phyloP scores from a whole-genome alignment of 208 protist genomes.

The Crithidia bombi region DNA sequence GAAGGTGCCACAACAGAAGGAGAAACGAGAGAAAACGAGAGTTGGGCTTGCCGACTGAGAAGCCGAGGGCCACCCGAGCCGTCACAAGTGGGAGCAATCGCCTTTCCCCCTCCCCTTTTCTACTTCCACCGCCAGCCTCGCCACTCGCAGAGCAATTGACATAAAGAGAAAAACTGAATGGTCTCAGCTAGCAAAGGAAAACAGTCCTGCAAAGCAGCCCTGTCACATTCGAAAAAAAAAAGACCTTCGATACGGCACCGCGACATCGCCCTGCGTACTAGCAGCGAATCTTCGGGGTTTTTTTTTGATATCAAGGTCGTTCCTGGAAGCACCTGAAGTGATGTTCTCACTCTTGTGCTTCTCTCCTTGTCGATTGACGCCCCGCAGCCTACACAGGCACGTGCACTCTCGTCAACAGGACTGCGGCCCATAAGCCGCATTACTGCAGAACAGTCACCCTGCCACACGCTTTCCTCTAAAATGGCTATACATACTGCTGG shows the following conservation, averaged over 20 bases:
- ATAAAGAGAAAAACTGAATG: slow-evolving; percentile 20
- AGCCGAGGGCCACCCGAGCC: background rate
- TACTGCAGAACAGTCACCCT: too few species aligned
- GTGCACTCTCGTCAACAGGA: background rate
- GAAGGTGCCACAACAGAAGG: too few species aligned
- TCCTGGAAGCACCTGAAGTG: background rate
- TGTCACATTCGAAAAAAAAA: slow-evolving; percentile 16
- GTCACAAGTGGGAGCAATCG: background rate
- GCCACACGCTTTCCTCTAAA: too few species aligned
- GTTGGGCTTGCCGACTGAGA: background rate
- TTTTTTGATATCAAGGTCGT: too few species aligned
- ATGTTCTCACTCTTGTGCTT: too few species aligned
- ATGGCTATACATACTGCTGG: too few species aligned
- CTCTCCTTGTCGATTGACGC: background rate
- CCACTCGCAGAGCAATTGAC: background rate
- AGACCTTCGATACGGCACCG: background rate
- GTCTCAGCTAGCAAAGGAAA: too few species aligned
- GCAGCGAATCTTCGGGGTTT: background rate
- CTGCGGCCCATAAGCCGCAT: too few species aligned
- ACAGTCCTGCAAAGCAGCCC: too few species aligned
- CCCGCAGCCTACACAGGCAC: background rate
- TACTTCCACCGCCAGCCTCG: background rate
- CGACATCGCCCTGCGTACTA: background rate
- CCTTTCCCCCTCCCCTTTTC: background rate
- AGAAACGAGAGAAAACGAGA: slow-evolving; percentile 26